Base-by-base conservation (phyloP, 1,284 basidiomycete genomes). In the Cryptococcus jaspeensis region DNA sequence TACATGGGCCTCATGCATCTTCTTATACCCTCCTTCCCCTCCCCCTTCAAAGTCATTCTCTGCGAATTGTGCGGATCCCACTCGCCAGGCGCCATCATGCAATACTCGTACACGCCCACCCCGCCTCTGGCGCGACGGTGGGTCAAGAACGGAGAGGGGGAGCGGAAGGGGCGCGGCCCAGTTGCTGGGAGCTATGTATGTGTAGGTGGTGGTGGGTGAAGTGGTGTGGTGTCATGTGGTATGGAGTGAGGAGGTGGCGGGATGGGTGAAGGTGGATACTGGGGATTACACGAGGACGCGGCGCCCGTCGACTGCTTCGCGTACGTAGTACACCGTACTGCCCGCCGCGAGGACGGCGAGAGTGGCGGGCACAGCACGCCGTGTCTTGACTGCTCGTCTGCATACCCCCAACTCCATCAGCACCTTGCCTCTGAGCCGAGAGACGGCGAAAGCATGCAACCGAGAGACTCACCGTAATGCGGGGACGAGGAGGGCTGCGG, bases 271-370 rank as follows among this genome's bases (percentile, higher is more conserved):
- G n/a, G n/a, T n/a, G n/a, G n/a, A n/a, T n/a, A n/a, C n/a, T n/a
- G n/a, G n/a, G n/a, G 28, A 32, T 32, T 32, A 32, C 28, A 32
- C 5, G 28, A 4, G 28, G 28, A 32, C 5, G 28, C 28, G 28
- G 28, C 28, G 50, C 22, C 13, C 25, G 13, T 43, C 41, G 13
- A 52, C 18, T 28, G 52, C 28, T 20, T 63, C 63, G 47, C 61
- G 60, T 35, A 52, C 47, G 58, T 72, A 72, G 50, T 71, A 73
- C 28, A 46, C 70, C 28, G 70, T 64, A 54, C 64, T 69, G 13
- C 59, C 61, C 2, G 62, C 50, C 0, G 70, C 67, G 15, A 66
- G 54, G 8, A 62, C n/a, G 23, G 64, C 64, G 25, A 71, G 55
- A 38, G 54, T 57, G 16, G 58, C 41, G 0, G 70, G 69, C n/a